Conservation (phyloP, 176 grass and related monocot species). For the Guadua angustifolia region DNA sequence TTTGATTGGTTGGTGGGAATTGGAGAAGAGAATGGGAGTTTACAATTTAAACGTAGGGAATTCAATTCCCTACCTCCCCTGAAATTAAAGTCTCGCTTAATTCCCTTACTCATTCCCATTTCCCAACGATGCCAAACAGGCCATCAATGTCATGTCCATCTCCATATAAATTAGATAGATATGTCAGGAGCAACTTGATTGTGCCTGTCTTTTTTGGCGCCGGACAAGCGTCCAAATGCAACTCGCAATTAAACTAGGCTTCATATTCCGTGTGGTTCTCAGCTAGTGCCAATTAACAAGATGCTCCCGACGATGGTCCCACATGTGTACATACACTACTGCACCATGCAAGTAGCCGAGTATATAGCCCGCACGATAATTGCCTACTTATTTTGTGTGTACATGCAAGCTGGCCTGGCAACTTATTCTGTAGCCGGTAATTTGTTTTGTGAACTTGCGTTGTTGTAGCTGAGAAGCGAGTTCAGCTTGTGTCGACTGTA, state of each 20-base stretch:
- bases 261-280: constrained; percentile 27
- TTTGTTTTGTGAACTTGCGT: constrained; percentile 20
- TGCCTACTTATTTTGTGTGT: not conserved
- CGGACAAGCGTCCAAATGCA: constrained; percentile 30
- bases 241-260: not conserved
- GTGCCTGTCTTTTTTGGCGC: constrained; percentile 36
- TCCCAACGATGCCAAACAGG: too few species aligned
- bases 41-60: too few species aligned
- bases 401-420: not conserved
- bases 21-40: too few species aligned
- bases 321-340: not conserved
- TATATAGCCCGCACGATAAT: not conserved
- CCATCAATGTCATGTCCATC: constrained; percentile 37
- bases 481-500: constrained; percentile 95
- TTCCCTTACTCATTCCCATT: too few species aligned
- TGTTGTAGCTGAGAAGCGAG: constrained; percentile 69
- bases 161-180: constrained; percentile 13
- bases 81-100: too few species aligned
- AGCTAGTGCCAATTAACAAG: constrained; percentile 8
- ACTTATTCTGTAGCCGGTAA: not conserved
- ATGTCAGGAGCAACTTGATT: constrained; percentile 28
- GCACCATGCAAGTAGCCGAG: not conserved
- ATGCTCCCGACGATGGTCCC: not conserved
- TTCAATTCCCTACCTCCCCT: too few species aligned
- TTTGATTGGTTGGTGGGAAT: too few species aligned